A percentile compares a stretch with the other conserved stretches of the same genome.
Evolutionary conservation across 176 grass and related monocot genomes (phyloP).

Genomic region (Ensete ventricosum): DNA sequence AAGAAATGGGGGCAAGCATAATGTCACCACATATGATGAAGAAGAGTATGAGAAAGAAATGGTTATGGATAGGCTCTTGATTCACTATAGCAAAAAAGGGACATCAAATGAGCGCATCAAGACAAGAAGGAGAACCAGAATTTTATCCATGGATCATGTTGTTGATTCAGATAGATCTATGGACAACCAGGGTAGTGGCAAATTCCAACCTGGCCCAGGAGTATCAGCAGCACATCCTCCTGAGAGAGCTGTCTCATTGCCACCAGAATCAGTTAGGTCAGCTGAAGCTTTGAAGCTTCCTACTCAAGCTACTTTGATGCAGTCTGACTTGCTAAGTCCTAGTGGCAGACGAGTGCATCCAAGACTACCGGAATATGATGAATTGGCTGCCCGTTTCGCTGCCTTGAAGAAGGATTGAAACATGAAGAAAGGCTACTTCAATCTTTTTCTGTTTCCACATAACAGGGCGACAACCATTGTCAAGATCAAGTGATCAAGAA

Average conservation of each 20-base stretch:
- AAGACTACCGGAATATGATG: constrained; percentile 42
- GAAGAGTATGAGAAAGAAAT: constrained; percentile 45
- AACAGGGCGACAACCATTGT: neutral
- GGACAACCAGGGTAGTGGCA: neutral
- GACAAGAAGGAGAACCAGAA: constrained; percentile 15
- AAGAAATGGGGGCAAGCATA: constrained; percentile 34
- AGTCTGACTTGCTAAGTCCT: constrained; percentile 28
- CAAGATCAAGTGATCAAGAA: neutral
- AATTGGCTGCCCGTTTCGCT: constrained; percentile 42
- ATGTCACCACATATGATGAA: constrained; percentile 24
- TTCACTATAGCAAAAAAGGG: constrained; percentile 83
- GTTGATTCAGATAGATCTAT: constrained; percentile 1
- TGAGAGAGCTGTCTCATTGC: constrained; percentile 34
- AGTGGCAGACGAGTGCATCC: constrained; percentile 35
- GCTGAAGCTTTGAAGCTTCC: constrained; percentile 13
- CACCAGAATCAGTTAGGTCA: constrained; percentile 17
- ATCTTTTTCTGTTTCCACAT: neutral
- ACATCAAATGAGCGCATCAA: constrained; percentile 21
- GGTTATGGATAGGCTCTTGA: constrained; percentile 79
- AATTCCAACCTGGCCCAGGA: constrained; percentile 4
- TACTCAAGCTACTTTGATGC: constrained; percentile 35
- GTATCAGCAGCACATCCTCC: constrained; percentile 2
- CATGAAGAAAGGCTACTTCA: neutral
- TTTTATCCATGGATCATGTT: constrained; percentile 20
- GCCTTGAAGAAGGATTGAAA: constrained; percentile 35